A percentile compares a stretch with the other conserved stretches of the same genome.
Conservation (phyloP, 495 filamentous ascomycete species). For the Cercophora samala region DNA sequence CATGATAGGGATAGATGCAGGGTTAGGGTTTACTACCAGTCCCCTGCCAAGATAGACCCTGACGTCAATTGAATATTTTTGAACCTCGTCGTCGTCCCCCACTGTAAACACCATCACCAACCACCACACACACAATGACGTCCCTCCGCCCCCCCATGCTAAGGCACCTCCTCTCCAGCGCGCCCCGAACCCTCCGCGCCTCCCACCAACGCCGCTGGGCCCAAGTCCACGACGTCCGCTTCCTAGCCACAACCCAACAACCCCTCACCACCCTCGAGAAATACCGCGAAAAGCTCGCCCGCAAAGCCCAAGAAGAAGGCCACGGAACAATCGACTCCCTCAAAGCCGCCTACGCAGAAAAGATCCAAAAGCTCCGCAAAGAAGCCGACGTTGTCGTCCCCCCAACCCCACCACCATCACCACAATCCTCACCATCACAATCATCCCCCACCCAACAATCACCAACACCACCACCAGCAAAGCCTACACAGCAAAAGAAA, state of each 20-base stretch:
- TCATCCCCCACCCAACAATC: constrained; percentile 31
- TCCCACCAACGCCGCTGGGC: constrained; percentile 76
- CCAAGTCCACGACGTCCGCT: constrained; percentile 86
- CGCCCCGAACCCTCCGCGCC: constrained; percentile 26
- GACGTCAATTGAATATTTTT: neutral
- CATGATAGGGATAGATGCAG: neutral
- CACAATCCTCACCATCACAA: constrained; percentile 5
- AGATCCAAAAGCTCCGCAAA: constrained; percentile 64
- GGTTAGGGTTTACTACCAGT: neutral
- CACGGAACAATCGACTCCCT: constrained; percentile 69
- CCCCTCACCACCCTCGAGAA: constrained; percentile 68
- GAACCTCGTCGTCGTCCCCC: neutral
- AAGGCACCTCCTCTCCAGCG: constrained; percentile 34
- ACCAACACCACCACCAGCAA: constrained; percentile 30
- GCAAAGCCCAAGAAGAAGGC: constrained; percentile 80
- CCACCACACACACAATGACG: constrained; percentile 26
- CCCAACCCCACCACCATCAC: constrained; percentile 10
- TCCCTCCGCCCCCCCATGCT: constrained; percentile 34
- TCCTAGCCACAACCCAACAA: constrained; percentile 60
- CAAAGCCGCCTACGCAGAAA: constrained; percentile 76
- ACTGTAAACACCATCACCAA: neutral
- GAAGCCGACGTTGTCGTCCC: constrained; percentile 41
- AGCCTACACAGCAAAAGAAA: no score
- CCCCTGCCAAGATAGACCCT: neutral
- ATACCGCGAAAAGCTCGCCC: constrained; percentile 79